Base-by-base conservation (phyloP, 164 flowering plant genomes). In the Tinospora cordifolia region DNA sequence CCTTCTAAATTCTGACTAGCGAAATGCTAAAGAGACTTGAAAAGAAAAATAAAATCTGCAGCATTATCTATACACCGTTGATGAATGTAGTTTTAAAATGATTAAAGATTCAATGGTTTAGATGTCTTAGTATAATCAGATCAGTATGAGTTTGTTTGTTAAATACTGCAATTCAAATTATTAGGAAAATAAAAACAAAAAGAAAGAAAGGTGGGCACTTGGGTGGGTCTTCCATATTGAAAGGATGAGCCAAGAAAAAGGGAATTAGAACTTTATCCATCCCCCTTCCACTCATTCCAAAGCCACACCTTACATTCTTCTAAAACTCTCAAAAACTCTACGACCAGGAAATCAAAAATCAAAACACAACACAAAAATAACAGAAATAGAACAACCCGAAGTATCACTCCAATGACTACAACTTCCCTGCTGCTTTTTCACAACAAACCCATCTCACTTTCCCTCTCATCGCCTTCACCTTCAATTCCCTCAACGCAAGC, bases 221-320 rank as follows among this genome's bases (percentile, higher is more conserved):
- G 6, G 46, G 46, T 41, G 36, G 36, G n/a, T n/a, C n/a, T n/a
- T n/a, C n/a, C n/a, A n/a, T n/a, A n/a, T n/a, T 40, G 44, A 40
- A 40, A 41, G 12, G 47, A 44, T 6, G 47, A 44, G 47, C 14
- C 47, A 44, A 9, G 47, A 44, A 9, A 44, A 44, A 14, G 47
- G 14, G 14, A 17, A 47, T 49, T 74, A 46, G 36, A 30, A 30
- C n/a, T 83, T 82, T 84, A 83, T 86, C 90, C 85, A 67, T 66
- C 73, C 26, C 71, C 51, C 83, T 79, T 81, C 87, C 86, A 85
- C 85, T 77, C 84, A 75, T 75, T 76, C 77, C 60, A 75, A 77
- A 80, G 74, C 83, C 77, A 71, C 73, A 72, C 66, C 46, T 71
- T 60, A 41, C 26, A 30, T 19, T 17, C 59, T 7, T 57, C 9